Base-by-base conservation (phyloP, 164 flowering plant species). In the Vitis cinerea region DNA sequence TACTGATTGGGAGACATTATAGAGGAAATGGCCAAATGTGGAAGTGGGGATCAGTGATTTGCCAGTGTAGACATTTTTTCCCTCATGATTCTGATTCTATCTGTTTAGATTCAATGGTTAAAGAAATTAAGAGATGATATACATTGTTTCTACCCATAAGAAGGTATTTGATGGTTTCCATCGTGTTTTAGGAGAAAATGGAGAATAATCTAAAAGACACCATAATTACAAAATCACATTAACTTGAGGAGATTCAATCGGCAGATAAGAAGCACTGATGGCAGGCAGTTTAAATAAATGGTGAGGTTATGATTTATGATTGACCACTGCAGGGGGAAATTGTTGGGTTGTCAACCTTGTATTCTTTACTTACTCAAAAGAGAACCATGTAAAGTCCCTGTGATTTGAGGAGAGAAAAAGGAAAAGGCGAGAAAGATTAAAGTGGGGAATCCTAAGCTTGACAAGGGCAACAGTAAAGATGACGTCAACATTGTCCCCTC, bases 401-500 rank as follows among this genome's bases (percentile, higher is more conserved):
- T 58, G 61, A 27, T 63, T 69, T 64, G 74, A 74, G 62, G 63
- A 29, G 51, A 64, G 57, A 68, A 69, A 65, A 44, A 16, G 67
- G 51, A 67, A 61, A 66, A 63, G 44, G 44, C 7, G 19, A 54
- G 76, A 71, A 72, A 60, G 61, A 63, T 53, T 69, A 59, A 72
- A 76, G 83, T 71, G 72, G 79, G 77, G 89, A 82, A 83, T 84
- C 86, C 77, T 59, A 77, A 81, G 79, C 76, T 72, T 68, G 73
- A 61, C 66, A 66, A 60, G 49, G 65, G 69, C 48, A 70, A 79
- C 67, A 74, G 72, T 80, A 71, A 64, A 77, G 63, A 74, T 86
- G 87, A 82, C 77, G 57, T 57, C 61, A 78, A 78, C 79, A 61
- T 62, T 82, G 86, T 82, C 75, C 78, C 77, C 78, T 63, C 50